Evolutionary conservation across 2,329 filamentous ascomycete species (phyloP), one percentile per base, ranked within the genome.

Genomic region (Niveomyces coronatus): DNA sequence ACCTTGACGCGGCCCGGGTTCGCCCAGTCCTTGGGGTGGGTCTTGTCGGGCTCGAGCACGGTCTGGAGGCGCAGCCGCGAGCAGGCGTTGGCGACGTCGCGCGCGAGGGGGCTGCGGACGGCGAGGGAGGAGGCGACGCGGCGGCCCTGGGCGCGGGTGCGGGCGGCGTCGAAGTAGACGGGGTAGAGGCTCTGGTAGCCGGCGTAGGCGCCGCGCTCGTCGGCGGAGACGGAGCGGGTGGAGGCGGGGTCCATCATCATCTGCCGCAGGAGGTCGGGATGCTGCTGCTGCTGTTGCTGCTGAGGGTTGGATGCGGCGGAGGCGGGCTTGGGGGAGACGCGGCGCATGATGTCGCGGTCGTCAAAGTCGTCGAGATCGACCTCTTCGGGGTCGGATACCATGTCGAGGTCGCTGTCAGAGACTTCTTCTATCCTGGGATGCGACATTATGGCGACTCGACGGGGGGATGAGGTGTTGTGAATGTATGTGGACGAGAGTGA

Each of bases 11-110:
- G 74, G 4, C 91, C 91, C 10, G 91, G 91, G 65, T 98, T 98
- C 40, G 82, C 81, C 91, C 91, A 98, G 67, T 98, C 91, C 64
- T 91, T 89, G 6, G 91, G 91, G 61, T 98, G 91, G 44, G 79
- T 74, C 68, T 94, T 94, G 55, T 83, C 82, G 1, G 88, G 85
- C 64, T 98, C 91, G 57, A 95, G 82, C 7, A 91, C 78, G 30
- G 82, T 79, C 44, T 75, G 71, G 24, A 86, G 65, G 20, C 80
- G 74, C 43, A 94, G 71, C 31, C 70, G 63, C 29, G 79, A 78
- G 59, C 84, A 84, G n/a, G 88, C 89, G 55, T 85, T 81, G 31
- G 87, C 82, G 55, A 98, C 88, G 53, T 91, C 85, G 52, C 84
- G 76, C 7, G 91, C 91, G 29, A 98, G 72, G 19, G 91, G 91